Conservation (phyloP, 441 rosid species). For the Cnidoscolus chayamansa region DNA sequence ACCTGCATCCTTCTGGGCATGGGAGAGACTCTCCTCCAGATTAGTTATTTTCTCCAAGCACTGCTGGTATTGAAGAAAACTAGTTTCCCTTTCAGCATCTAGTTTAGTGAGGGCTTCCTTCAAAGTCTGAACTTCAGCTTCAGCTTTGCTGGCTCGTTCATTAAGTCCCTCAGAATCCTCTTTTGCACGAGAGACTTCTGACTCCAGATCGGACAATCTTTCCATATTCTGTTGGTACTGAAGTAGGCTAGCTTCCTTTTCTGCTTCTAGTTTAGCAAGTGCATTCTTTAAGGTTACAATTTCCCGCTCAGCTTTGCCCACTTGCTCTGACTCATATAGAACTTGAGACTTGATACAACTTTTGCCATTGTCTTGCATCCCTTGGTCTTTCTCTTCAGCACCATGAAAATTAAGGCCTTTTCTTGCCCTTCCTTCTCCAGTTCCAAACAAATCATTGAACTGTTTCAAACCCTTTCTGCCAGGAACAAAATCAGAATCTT, state of each 20-base stretch:
- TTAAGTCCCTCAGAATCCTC: slow-evolving; percentile 53
- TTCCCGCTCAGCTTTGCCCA: slow-evolving; percentile 69
- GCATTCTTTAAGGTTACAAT: slow-evolving; percentile 65
- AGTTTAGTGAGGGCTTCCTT: slow-evolving; percentile 54
- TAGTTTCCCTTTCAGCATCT: slow-evolving; percentile 57
- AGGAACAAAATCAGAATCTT: slow-evolving; percentile 46
- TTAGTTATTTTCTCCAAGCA: slow-evolving; percentile 64
- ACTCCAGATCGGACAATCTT: slow-evolving; percentile 63
- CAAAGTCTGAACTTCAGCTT: slow-evolving; percentile 66
- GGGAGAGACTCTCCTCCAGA: slow-evolving; percentile 50
- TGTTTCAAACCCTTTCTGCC: slow-evolving; percentile 56
- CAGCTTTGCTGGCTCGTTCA: slow-evolving; percentile 70
- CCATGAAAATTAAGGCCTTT: slow-evolving; percentile 68
- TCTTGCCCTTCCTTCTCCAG: slow-evolving; percentile 59
- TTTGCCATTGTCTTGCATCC: slow-evolving; percentile 23
- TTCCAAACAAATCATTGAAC: slow-evolving; percentile 43
- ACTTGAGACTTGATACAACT: slow-evolving; percentile 39
- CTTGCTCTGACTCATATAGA: slow-evolving; percentile 60
- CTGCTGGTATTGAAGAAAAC: slow-evolving; percentile 62
- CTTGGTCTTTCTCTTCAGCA: slow-evolving; percentile 46
- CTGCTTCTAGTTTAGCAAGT: slow-evolving; percentile 76
- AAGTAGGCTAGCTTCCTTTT: slow-evolving; percentile 70
- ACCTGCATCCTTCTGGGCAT: slow-evolving; percentile 52
- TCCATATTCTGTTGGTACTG: slow-evolving; percentile 74
- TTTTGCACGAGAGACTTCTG: slow-evolving; percentile 63